Base-by-base conservation (phyloP, 2,329 filamentous ascomycete species). In the Aspergillus jensenii region DNA sequence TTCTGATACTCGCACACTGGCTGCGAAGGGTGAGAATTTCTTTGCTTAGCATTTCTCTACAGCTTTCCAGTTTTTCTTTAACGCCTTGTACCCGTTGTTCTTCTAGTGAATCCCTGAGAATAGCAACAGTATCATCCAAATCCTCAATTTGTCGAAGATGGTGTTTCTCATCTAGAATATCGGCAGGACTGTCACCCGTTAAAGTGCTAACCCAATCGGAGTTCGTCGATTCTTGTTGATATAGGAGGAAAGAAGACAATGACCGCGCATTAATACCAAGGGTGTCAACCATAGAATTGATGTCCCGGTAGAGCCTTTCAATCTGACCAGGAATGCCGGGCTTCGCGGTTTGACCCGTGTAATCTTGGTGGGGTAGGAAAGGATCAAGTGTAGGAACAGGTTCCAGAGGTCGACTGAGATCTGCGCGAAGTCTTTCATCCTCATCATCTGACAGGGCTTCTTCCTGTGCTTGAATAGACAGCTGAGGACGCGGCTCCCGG, bases 231-330 rank as follows among this genome's bases (percentile, higher is more conserved):
- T 65, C 63, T 58, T 75, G 65, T 60, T 80, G 76, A 56, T 78
- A 76, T 35, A 78, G 61, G 57, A 93, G 74, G 66, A 84, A 88
- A 0, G 81, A 78, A 19, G 80, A 74, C 43, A 88, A 67, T 7
- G 82, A 86, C 15, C 93, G 84, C 6, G 90, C 86, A 70, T 98
- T 98, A 50, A 97, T 83, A 9, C 93, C 93, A 41, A 98, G 79
- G 0, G 90, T 93, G 67, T 97, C 91, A 44, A 99, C 87, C 95
- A 98, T 99, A 12, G 90, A 90, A 73, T 81, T 82, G 61, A 81
- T 79, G 58, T 82, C 79, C 12, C 78, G 76, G 60, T 80, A 81
- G 3, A 82, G 65, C 51, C 75, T 71, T 65, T 82, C 79, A 46
- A 81, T 78, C 63, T 81, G 78, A 7, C 78, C 79, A 1, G 79